Conservation (phyloP, 2,329 filamentous ascomycete genomes). For the Mollisiaceae sp. region DNA sequence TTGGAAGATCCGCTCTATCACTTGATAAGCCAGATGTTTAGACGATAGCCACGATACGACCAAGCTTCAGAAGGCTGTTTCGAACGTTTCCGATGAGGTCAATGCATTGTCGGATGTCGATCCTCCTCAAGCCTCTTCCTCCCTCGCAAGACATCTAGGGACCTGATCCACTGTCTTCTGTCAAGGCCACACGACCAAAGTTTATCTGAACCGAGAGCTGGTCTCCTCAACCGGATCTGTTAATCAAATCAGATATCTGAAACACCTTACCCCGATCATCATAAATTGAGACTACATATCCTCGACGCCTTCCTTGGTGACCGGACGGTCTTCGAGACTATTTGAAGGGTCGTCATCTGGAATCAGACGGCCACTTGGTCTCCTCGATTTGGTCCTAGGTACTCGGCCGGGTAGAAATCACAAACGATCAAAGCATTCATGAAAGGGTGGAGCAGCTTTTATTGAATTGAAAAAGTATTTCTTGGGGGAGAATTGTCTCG, state of each 20-base stretch:
- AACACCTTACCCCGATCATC: slow-evolving; percentile 36
- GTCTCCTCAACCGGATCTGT: slow-evolving; percentile 33
- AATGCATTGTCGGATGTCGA: slow-evolving; percentile 42
- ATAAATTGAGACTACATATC: slow-evolving; percentile 37
- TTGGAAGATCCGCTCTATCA: slow-evolving; percentile 35
- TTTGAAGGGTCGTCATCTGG: slow-evolving; percentile 33
- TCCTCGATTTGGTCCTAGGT: background rate
- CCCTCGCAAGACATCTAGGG: slow-evolving; percentile 34
- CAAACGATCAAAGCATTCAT: background rate
- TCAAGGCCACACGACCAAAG: slow-evolving; percentile 39
- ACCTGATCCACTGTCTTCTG: slow-evolving; percentile 32
- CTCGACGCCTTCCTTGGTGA: slow-evolving; percentile 29
- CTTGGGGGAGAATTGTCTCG: background rate
- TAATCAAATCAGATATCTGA: slow-evolving; percentile 36
- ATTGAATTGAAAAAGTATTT: background rate
- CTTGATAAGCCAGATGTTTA: slow-evolving; percentile 40
- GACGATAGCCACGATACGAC: slow-evolving; percentile 38
- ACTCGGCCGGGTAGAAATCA: background rate
- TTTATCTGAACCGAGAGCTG: slow-evolving; percentile 36
- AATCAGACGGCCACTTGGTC: slow-evolving; percentile 26
- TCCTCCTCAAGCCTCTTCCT: slow-evolving; percentile 35
- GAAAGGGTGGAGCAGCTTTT: background rate
- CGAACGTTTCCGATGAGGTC: slow-evolving; percentile 42
- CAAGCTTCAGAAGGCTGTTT: slow-evolving; percentile 41
- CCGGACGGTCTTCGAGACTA: slow-evolving; percentile 28